Conservation (phyloP, 2,329 filamentous ascomycete species). For the Neocatenulostroma microsporum region DNA sequence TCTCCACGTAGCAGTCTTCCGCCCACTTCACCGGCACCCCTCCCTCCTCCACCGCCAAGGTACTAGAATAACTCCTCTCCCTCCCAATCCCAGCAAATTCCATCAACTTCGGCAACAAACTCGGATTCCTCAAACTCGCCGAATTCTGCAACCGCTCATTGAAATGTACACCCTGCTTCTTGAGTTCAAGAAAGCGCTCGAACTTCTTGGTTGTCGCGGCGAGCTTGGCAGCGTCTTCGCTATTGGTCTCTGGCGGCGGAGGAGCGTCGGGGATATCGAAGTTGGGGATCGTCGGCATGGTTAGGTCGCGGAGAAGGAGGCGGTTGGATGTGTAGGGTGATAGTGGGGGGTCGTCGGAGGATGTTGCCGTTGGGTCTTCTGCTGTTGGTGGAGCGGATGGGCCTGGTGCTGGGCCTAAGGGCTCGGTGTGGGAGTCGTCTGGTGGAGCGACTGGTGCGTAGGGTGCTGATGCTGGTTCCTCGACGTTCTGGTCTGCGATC, state of each 20-base stretch:
- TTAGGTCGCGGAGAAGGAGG: conserved; percentile 60
- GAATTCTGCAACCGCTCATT: conserved; percentile 64
- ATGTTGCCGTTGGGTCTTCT: conserved; percentile 3
- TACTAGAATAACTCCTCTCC: conserved; percentile 58
- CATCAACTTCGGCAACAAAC: conserved; percentile 63
- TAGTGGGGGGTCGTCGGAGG: conserved; percentile 16
- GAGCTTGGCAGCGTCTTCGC: conserved; percentile 22
- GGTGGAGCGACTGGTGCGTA: background rate
- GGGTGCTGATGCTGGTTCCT: no score
- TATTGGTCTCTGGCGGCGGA: conserved; percentile 39
- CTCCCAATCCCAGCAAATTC: conserved; percentile 55
- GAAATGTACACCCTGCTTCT: conserved; percentile 69
- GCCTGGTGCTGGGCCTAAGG: conserved; percentile 7
- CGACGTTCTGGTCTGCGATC: no score
- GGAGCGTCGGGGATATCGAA: conserved; percentile 69
- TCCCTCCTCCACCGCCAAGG: conserved; percentile 32
- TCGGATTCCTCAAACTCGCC: conserved; percentile 62
- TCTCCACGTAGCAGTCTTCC: conserved; percentile 30
- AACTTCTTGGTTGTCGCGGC: conserved; percentile 56
- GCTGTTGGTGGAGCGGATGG: conserved; percentile 9
- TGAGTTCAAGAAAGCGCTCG: conserved; percentile 66
- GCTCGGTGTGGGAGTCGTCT: background rate
- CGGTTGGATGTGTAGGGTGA: conserved; percentile 64
- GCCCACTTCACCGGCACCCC: conserved; percentile 36
- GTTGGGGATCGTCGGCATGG: conserved; percentile 63